Evolutionary conservation across 2,329 filamentous ascomycete genomes (phyloP).

Genomic region (Penicillium sp.): DNA sequence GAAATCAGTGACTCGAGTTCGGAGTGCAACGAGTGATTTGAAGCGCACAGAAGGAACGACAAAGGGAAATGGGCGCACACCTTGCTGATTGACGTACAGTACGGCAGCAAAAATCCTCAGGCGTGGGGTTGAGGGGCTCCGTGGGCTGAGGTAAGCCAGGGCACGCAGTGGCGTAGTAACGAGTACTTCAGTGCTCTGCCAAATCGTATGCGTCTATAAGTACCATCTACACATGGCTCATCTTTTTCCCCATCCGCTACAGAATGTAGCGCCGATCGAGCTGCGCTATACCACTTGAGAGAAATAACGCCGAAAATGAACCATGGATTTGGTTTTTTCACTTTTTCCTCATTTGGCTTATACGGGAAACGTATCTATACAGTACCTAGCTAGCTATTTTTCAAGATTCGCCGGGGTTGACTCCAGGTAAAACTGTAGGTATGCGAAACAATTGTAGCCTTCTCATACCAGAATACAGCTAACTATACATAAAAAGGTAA

Average conservation of each 20-base stretch:
- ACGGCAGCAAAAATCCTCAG: slow-evolving; percentile 35
- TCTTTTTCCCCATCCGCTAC: not conserved
- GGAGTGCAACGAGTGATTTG: not conserved
- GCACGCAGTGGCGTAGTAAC: not conserved
- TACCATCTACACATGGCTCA: not conserved
- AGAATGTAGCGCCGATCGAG: not conserved
- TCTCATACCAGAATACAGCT: not conserved
- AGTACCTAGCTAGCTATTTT: too few relatives aligned
- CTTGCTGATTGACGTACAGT: slow-evolving; percentile 20
- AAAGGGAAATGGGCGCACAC: slow-evolving; percentile 2
- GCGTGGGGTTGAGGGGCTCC: slow-evolving; percentile 31
- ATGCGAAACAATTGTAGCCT: not conserved
- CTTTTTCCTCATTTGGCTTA: not conserved
- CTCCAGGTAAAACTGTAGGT: not conserved
- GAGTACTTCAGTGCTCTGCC: not conserved
- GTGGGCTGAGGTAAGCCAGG: slow-evolving; percentile 31
- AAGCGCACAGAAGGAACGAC: not conserved
- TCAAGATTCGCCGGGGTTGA: too few relatives aligned
- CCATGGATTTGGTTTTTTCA: not conserved
- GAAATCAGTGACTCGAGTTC: not conserved
- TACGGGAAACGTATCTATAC: not conserved
- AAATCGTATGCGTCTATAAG: not conserved
- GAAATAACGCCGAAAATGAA: not conserved
- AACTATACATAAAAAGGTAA: not conserved
- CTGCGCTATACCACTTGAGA: not conserved